These are phyloP conservation scores for Periconia digitata DNA, from an alignment of 2,329 filamentous ascomycete genomes.

Conservation along the genomic window DNA sequence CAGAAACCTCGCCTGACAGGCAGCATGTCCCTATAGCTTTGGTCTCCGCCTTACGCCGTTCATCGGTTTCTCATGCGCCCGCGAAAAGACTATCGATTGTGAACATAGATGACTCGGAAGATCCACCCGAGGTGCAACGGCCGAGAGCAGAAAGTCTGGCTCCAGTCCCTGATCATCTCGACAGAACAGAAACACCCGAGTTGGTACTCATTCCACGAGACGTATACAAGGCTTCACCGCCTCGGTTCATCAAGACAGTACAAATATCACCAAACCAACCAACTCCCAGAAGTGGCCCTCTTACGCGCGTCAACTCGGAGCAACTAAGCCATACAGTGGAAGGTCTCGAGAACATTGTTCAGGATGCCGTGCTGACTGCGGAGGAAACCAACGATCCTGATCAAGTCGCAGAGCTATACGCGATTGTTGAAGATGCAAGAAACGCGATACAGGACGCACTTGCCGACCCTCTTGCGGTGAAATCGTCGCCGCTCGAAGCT, in stretches of 20 bases:
- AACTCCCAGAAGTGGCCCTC: constrained; percentile 19
- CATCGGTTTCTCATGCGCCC: constrained; percentile 13
- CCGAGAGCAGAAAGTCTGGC: constrained; percentile 21
- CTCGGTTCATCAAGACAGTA: constrained; percentile 16
- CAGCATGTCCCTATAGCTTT: constrained; percentile 18
- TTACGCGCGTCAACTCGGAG: constrained; percentile 18
- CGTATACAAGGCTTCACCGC: constrained; percentile 9
- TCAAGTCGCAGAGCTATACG: constrained; percentile 41
- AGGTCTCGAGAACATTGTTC: constrained; percentile 46
- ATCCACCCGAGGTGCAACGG: constrained; percentile 5
- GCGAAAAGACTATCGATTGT: constrained; percentile 18
- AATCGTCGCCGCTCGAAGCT: constrained; percentile 22
- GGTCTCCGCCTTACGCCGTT: constrained; percentile 13
- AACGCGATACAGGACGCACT: constrained; percentile 37
- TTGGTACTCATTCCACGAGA: constrained; percentile 11
- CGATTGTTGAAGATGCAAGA: constrained; percentile 44
- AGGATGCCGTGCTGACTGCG: constrained; percentile 44
- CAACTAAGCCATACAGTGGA: constrained; percentile 39
- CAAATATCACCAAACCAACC: constrained; percentile 26
- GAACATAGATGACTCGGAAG: constrained; percentile 9
- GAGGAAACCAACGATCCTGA: constrained; percentile 34
- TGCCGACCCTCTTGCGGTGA: constrained; percentile 25
- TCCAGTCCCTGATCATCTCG: constrained; percentile 26
- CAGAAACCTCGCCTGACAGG: constrained; percentile 10
- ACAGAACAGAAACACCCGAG: constrained; percentile 20